Conservation (phyloP, 306 rosid species). For the peach (Prunus persica) region Prunus_persica_NCBIv2 NC_034011.1:45001-45500, state of each 20-base stretch:
- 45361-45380: conserved; percentile 97
- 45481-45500: not conserved
- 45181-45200: conserved; percentile 1
- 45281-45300: conserved; percentile 68
- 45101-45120: not conserved
- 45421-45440: conserved; percentile 14
- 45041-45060: conserved; percentile 11
- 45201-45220: not conserved
- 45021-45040: conserved; percentile 10
- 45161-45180: not conserved
- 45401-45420: conserved; percentile 85
- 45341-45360: conserved; percentile 98
- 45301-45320: conserved; percentile 71
- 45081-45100: conserved; percentile 1
- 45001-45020: not conserved
- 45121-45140: conserved; percentile 3
- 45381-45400: conserved; percentile 81
- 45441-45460: not conserved
- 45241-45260: conserved; percentile 4
- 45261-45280: conserved; percentile 25
- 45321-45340: conserved; percentile 77
- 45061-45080: not conserved
- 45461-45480: not conserved
- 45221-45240: not conserved
- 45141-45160: not conserved